A percentile compares a stretch with the other conserved stretches of the same genome.
These are phyloP conservation scores for Clathrus columnatus DNA, from an alignment of 768 basidiomycete species.

Conservation along the genomic window DNA sequence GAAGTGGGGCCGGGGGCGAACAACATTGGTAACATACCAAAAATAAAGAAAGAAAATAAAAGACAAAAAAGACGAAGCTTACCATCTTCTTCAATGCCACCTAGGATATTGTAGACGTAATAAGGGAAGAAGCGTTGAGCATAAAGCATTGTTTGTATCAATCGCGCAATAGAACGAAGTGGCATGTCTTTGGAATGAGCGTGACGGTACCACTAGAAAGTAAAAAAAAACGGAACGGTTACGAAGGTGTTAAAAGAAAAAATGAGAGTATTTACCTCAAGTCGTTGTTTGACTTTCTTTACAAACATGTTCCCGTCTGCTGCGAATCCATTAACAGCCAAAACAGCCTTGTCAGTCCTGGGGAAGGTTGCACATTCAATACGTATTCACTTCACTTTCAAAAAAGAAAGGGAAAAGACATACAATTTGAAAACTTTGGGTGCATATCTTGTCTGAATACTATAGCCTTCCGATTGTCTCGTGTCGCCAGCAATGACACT, in stretches of 20 bases:
- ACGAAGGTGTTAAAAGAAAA: background rate
- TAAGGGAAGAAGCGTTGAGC: conserved; percentile 95
- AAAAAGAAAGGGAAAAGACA: conserved; percentile 25
- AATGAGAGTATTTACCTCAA: conserved; percentile 56
- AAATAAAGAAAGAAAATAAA: background rate
- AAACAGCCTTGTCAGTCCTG: conserved; percentile 86
- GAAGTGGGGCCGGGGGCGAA: conserved; percentile 8
- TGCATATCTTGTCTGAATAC: conserved; percentile 94
- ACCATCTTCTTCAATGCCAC: conserved; percentile 96
- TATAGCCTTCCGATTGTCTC: conserved; percentile 93
- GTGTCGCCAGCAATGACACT: conserved; percentile 95
- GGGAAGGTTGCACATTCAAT: conserved; percentile 9
- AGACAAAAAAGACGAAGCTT: conserved; percentile 24
- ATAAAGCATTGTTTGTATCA: conserved; percentile 98
- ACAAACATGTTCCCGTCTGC: conserved; percentile 98
- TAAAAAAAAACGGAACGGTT: conserved; percentile 1
- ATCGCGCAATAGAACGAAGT: conserved; percentile 91
- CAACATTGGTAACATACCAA: background rate
- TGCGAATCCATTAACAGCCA: conserved; percentile 95
- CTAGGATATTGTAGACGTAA: conserved; percentile 95
- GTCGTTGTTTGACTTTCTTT: conserved; percentile 88
- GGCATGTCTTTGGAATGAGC: conserved; percentile 97
- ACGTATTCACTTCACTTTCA: background rate
- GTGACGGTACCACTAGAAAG: conserved; percentile 99
- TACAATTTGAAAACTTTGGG: conserved; percentile 92